phyloP scores from a whole-genome alignment of 768 basidiomycete species.

The Dacryopinax spathularia region DNA sequence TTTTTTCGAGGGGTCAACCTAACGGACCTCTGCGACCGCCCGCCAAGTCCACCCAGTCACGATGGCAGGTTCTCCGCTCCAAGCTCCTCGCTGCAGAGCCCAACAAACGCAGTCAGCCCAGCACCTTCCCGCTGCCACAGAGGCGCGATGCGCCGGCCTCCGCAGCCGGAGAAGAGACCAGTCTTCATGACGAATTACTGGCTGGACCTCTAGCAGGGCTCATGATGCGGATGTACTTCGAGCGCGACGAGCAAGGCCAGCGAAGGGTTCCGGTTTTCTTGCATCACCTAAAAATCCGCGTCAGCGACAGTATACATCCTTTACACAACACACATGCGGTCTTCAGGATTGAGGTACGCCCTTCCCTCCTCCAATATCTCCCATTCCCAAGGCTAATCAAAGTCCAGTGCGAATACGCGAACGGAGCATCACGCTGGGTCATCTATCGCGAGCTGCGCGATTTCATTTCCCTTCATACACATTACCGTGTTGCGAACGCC shows the following conservation, averaged over 20 bases:
- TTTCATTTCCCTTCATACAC: slow-evolving; percentile 76
- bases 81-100: not conserved
- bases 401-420: slow-evolving; percentile 78
- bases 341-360: slow-evolving; percentile 57
- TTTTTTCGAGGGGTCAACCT: not conserved
- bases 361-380: not conserved
- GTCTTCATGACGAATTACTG: slow-evolving; percentile 71
- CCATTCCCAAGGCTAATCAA: slow-evolving; percentile 13
- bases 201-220: slow-evolving; percentile 63
- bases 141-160: not conserved
- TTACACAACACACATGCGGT: slow-evolving; percentile 61
- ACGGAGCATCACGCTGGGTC: slow-evolving; percentile 85
- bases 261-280: slow-evolving; percentile 67
- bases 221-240: slow-evolving; percentile 71
- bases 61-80: not conserved
- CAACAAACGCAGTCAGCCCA: not conserved
- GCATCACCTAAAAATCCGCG: slow-evolving; percentile 66
- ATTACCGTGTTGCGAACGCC: slow-evolving; percentile 74
- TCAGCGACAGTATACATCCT: slow-evolving; percentile 77
- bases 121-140: not conserved
- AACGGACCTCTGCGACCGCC: not conserved
- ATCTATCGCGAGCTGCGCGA: slow-evolving; percentile 88
- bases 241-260: slow-evolving; percentile 71
- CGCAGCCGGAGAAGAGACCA: slow-evolving; percentile 24
- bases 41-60: not conserved